Evolutionary conservation across 2,329 filamentous ascomycete genomes (phyloP).

Genomic region (Pseudogymnoascus pannorum): DNA sequence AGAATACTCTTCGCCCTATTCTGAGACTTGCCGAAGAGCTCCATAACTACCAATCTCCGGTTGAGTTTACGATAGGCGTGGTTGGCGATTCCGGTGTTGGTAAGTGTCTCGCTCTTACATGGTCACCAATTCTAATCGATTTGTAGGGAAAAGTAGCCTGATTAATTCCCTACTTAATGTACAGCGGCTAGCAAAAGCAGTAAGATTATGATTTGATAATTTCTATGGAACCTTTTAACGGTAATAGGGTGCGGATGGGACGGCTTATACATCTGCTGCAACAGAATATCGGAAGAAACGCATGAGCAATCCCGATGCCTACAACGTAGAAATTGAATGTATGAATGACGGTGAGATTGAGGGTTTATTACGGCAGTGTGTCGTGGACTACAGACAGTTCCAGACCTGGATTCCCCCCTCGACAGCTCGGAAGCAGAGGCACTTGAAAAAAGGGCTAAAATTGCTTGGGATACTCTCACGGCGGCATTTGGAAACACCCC

Average conservation of each 20-base stretch:
- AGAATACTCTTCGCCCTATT: slow-evolving; percentile 13
- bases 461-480: slow-evolving; percentile 14
- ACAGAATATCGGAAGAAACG: slow-evolving; percentile 15
- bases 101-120: slow-evolving; percentile 1
- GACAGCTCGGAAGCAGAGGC: slow-evolving; percentile 1
- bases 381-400: slow-evolving; percentile 14
- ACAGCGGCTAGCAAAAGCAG: slow-evolving; percentile 14
- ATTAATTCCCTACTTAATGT: slow-evolving; percentile 15
- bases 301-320: slow-evolving; percentile 10
- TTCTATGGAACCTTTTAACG: neutral
- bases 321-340: slow-evolving; percentile 15
- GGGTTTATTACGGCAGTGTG: slow-evolving; percentile 13
- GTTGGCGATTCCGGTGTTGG: slow-evolving; percentile 17
- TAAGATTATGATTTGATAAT: neutral
- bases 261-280: slow-evolving; percentile 13
- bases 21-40: slow-evolving; percentile 16
- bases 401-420: slow-evolving; percentile 1
- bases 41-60: slow-evolving; percentile 14
- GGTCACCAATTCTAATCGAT: neutral
- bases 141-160: slow-evolving; percentile 15
- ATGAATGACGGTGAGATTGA: slow-evolving; percentile 14
- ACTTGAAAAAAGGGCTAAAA: slow-evolving; percentile 10
- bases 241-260: slow-evolving; percentile 11
- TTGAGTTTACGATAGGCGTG: slow-evolving; percentile 15
- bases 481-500: slow-evolving; percentile 11